These are phyloP conservation scores for Candida adriatica DNA, from an alignment of 805 yeast species.

Conservation along the genomic window DNA sequence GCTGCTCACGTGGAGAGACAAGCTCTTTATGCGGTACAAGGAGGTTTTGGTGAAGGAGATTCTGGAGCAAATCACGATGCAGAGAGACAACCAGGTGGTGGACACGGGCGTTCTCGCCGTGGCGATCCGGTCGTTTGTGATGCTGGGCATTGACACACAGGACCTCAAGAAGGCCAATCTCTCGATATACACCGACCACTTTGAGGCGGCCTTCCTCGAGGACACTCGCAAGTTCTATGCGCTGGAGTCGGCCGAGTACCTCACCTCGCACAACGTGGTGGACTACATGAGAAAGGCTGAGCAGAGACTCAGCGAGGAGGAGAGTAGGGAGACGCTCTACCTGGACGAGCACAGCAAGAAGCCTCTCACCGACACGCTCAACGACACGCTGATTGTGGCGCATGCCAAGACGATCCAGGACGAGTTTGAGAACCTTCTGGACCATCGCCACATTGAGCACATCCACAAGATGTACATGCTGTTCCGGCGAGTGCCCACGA, in stretches of 20 bases:
- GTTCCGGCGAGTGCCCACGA: constrained; percentile 69
- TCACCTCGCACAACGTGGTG: constrained; percentile 72
- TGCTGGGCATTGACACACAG: constrained; percentile 83
- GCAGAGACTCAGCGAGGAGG: constrained; percentile 75
- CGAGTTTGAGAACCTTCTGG: constrained; percentile 71
- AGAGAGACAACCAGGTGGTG: constrained; percentile 72
- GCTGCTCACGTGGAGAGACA: constrained; percentile 79
- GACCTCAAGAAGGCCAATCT: constrained; percentile 83
- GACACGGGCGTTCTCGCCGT: constrained; percentile 58
- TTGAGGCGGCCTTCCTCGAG: constrained; percentile 70
- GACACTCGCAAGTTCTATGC: constrained; percentile 63
- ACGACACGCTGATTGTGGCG: constrained; percentile 66
- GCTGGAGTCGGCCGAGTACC: constrained; percentile 59
- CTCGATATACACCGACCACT: constrained; percentile 71
- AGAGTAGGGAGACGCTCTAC: constrained; percentile 66
- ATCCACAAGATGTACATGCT: constrained; percentile 71
- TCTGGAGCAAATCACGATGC: constrained; percentile 65
- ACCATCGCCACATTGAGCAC: constrained; percentile 64
- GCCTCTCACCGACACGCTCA: constrained; percentile 68
- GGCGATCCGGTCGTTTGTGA: constrained; percentile 82
- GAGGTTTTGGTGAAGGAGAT: constrained; percentile 60
- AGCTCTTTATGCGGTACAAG: constrained; percentile 65
- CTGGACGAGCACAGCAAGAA: constrained; percentile 83
- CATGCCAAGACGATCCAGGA: constrained; percentile 72
- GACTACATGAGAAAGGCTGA: constrained; percentile 88